These are phyloP conservation scores for Passalora sequoiae DNA, from an alignment of 2,329 filamentous ascomycete species.

Conservation along the genomic window DNA sequence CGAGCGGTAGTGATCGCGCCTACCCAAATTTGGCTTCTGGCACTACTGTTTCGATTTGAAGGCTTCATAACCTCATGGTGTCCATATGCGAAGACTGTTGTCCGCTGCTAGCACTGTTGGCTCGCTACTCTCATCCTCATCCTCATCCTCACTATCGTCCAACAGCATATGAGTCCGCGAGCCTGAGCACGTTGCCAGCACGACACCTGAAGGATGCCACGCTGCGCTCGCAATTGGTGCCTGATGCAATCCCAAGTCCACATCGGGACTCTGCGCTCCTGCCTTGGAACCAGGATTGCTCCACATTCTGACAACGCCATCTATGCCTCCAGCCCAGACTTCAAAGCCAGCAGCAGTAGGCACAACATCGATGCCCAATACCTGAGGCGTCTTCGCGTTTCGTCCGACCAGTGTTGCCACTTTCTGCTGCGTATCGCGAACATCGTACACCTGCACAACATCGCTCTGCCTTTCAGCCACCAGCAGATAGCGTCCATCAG, in stretches of 20 bases:
- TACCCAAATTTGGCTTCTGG: no score
- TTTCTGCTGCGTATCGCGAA: slow-evolving; percentile 49
- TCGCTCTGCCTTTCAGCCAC: slow-evolving; percentile 54
- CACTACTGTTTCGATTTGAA: no score
- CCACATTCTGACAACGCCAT: slow-evolving; percentile 49
- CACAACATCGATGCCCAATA: slow-evolving; percentile 52
- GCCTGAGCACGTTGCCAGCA: slow-evolving; percentile 50
- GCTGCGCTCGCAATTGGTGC: slow-evolving; percentile 44
- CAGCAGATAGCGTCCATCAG: slow-evolving; percentile 54
- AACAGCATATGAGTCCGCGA: slow-evolving; percentile 23
- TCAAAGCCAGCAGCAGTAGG: slow-evolving; percentile 41
- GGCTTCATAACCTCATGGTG: no score
- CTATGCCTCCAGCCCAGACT: slow-evolving; percentile 55
- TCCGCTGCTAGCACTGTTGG: no score
- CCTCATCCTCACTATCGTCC: not conserved
- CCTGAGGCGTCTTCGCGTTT: slow-evolving; percentile 48
- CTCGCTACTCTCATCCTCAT: no score
- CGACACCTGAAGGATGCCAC: slow-evolving; percentile 44
- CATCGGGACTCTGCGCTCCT: slow-evolving; percentile 41
- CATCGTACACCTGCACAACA: slow-evolving; percentile 54
- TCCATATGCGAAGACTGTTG: no score
- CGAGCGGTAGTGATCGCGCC: no score
- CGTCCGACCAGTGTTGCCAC: slow-evolving; percentile 47
- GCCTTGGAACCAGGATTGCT: slow-evolving; percentile 39
- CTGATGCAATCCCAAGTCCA: slow-evolving; percentile 42